Evolutionary conservation across 2,329 filamentous ascomycete species (phyloP), one percentile per base, ranked within the genome.

Genomic region (Pestalotiopsis sp.): DNA sequence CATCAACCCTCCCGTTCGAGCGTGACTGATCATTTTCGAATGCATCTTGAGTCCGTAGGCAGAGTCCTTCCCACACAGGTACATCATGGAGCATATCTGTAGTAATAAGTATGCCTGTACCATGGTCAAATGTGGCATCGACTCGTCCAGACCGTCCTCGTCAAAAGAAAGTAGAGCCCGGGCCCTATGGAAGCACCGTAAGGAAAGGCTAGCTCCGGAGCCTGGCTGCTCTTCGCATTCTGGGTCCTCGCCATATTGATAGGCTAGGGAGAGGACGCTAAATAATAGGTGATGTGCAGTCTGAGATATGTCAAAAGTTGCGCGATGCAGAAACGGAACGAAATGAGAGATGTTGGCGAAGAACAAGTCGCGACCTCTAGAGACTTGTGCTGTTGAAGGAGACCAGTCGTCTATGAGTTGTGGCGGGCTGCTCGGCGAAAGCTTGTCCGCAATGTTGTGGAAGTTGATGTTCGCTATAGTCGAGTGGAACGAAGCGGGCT

Each of bases 51-150:
- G 60, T 7, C 60, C 60, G 12, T 63, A 45, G 4, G 60, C 36
- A 6, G 60, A 63, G 31, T 63, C 38, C n/a, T 63, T 63, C 4
- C 60, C 60, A 7, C 60, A 63, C 7, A 45, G 12, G 36, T 63
- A 63, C 60, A 63, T 63, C 60, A 63, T 63, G 25, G 60, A 38
- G 20, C 38, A 63, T 38, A 63, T 63, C 23, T 63, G 60, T 23
- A 63, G 14, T 23, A 63, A 20, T 11, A 63, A 45, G 12, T 63
- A 63, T 17, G 60, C 38, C n/a, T 63, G 60, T 4, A 63, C 60
- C 60, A 63, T 38, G 60, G 31, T 63, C n/a, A 63, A 13, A 41
- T 36, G 17, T 5, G 31, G 60, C 20, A 45, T 36, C 4, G 38
- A 25, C 23, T 63, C 60, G 20, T 41, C 60, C 27, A 20, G 38